Percentiles rank a stretch among this genome's conserved stretches.
These are phyloP conservation scores for Candida caryicola DNA, from an alignment of 805 yeast genomes.

Conservation along the genomic window DNA sequence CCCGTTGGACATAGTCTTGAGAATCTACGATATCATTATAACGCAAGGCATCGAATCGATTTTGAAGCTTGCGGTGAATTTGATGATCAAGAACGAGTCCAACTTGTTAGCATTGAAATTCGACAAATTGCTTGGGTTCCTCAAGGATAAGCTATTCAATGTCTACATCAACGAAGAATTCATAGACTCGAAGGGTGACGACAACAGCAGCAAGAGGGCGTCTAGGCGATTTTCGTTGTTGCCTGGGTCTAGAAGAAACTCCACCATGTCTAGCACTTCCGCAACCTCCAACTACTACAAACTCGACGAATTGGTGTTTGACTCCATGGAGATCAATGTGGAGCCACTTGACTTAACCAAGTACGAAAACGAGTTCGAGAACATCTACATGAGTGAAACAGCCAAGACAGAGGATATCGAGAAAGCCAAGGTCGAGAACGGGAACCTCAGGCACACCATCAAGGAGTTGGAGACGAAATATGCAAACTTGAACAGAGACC, in stretches of 20 bases:
- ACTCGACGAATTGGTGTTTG: slow-evolving; percentile 71
- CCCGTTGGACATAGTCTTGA: slow-evolving; percentile 81
- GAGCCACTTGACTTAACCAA: slow-evolving; percentile 70
- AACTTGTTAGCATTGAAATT: slow-evolving; percentile 61
- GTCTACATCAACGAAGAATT: slow-evolving; percentile 52
- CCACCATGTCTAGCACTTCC: slow-evolving; percentile 10
- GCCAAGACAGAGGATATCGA: slow-evolving; percentile 65
- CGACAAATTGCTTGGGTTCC: slow-evolving; percentile 71
- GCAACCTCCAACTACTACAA: slow-evolving; percentile 42
- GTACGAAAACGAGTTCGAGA: slow-evolving; percentile 71
- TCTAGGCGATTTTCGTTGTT: slow-evolving; percentile 22
- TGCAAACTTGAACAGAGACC: slow-evolving; percentile 72
- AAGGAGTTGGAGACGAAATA: slow-evolving; percentile 69
- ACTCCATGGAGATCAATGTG: slow-evolving; percentile 71
- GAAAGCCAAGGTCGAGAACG: slow-evolving; percentile 58
- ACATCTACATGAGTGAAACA: slow-evolving; percentile 64
- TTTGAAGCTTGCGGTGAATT: slow-evolving; percentile 76
- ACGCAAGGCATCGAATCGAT: slow-evolving; percentile 90
- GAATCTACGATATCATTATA: slow-evolving; percentile 84
- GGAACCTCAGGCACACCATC: slow-evolving; percentile 68
- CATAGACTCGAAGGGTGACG: slow-evolving; percentile 17
- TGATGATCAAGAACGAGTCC: slow-evolving; percentile 67
- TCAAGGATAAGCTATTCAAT: slow-evolving; percentile 78
- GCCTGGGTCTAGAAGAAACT: slow-evolving; percentile 20
- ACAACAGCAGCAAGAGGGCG: slow-evolving; percentile 12